Conservation (phyloP, 2,329 filamentous ascomycete genomes). For the Colletotrichum zoysiae region DNA sequence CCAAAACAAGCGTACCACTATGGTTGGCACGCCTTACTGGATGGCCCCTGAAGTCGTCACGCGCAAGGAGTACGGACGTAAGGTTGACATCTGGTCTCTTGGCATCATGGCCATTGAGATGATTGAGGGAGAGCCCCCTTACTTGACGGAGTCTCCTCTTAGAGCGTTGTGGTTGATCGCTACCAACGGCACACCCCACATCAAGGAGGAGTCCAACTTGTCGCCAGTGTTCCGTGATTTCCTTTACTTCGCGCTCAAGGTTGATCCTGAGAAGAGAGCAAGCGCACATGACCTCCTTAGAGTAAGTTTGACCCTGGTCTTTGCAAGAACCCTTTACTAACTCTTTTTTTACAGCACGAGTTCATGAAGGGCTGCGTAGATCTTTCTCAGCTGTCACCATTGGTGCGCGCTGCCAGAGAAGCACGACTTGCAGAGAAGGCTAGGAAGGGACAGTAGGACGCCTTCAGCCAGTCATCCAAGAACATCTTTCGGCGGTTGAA, state of each 20-base stretch:
- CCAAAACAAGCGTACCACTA: conserved; percentile 97
- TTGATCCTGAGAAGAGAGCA: conserved; percentile 96
- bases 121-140: conserved; percentile 98
- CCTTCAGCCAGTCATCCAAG: conserved; percentile 31
- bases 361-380: conserved; percentile 85
- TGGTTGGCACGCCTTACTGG: conserved; percentile 99
- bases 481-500: conserved; percentile 38
- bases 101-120: conserved; percentile 99
- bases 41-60: conserved; percentile 99
- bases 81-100: conserved; percentile 98
- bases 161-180: conserved; percentile 96
- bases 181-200: conserved; percentile 93
- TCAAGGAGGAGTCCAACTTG: conserved; percentile 91
- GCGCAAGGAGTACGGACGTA: conserved; percentile 96
- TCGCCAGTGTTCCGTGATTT: conserved; percentile 91
- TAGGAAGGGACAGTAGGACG: conserved; percentile 67
- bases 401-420: conserved; percentile 87
- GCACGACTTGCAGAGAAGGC: conserved; percentile 89
- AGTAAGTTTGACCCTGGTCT: conserved; percentile 67
- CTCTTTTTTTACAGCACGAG: conserved; percentile 69
- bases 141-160: conserved; percentile 93
- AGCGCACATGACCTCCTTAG: conserved; percentile 93
- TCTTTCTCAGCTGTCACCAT: conserved; percentile 81
- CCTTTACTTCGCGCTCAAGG: conserved; percentile 91
- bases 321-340: background rate